Conservation (phyloP, 768 basidiomycete genomes). For the Amanita pallidorosea region DNA sequence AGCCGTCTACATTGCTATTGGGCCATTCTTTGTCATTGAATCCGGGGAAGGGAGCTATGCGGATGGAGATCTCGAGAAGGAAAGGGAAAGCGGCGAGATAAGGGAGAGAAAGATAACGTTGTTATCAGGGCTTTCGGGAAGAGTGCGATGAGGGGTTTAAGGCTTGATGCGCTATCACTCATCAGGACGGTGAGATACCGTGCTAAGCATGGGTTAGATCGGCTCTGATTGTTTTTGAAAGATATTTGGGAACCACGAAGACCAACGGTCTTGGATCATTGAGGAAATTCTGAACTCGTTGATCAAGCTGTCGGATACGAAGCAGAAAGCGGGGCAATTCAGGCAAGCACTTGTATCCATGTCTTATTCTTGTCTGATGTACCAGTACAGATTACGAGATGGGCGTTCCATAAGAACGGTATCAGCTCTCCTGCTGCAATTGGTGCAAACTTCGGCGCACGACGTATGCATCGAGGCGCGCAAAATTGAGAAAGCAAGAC, state of each 20-base stretch:
- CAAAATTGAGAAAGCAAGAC: conserved; percentile 49
- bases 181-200: conserved; percentile 64
- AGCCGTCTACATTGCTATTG: conserved; percentile 86
- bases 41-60: conserved; percentile 18
- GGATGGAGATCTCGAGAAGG: conserved; percentile 30
- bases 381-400: conserved; percentile 61
- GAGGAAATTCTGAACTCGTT: conserved; percentile 90
- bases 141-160: conserved; percentile 71
- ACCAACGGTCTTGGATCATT: conserved; percentile 94
- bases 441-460: conserved; percentile 92
- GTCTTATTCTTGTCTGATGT: background rate
- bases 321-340: conserved; percentile 85
- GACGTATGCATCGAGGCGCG: conserved; percentile 69
- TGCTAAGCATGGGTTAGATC: background rate
- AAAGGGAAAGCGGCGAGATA: conserved; percentile 21
- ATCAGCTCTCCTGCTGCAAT: conserved; percentile 85
- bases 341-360: conserved; percentile 33
- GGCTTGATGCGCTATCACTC: conserved; percentile 73
- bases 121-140: conserved; percentile 62
- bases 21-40: conserved; percentile 89
- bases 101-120: conserved; percentile 46
- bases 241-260: conserved; percentile 88
- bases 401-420: conserved; percentile 89
- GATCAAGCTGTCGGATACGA: conserved; percentile 82
- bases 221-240: conserved; percentile 16